Base-by-base conservation (phyloP, 2,329 filamentous ascomycete species). In the Chaetomiaceae sp. region DNA sequence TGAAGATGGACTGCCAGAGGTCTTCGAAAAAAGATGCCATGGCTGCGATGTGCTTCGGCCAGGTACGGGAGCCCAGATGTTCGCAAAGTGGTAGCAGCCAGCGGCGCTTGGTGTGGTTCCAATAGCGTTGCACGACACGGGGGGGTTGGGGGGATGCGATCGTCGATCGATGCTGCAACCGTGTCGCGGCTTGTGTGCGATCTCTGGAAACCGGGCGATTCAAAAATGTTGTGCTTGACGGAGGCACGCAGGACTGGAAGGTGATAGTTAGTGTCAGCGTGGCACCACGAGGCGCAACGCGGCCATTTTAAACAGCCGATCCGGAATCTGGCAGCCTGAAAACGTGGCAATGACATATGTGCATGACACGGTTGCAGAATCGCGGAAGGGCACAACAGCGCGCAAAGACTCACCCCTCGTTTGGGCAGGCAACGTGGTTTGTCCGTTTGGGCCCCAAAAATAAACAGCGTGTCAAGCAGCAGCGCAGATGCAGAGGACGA, bases 1-100 rank as follows among this genome's bases (percentile, higher is more conserved):
- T 94, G 79, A 97, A 96, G 76, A 97, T 85, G 66, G 89, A 95
- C 67, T 87, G 81, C 87, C 90, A 95, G 56, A 96, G 86, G 61
- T 91, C 82, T 66, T 83, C 77, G 58, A 95, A 65, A 71, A 86
- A 85, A 63, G 74, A 67, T 13, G 82, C 73, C 81, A 85, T 85
- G 48, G 21, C 47, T 41, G 13, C 32, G 23, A 25, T 13, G 16
- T n/a, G n/a, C n/a, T n/a, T n/a, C n/a, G n/a, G n/a, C n/a, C n/a
- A n/a, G n/a, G n/a, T n/a, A n/a, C n/a, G n/a, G n/a, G n/a, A n/a
- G n/a, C n/a, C n/a, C n/a, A n/a, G n/a, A n/a, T n/a, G n/a, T n/a
- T n/a, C n/a, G n/a, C n/a, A n/a, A n/a, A n/a, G n/a, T n/a, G n/a
- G n/a, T n/a, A n/a, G n/a, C n/a, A n/a, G n/a, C n/a, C n/a, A n/a